These are phyloP conservation scores for Termitomyces titanicus DNA, from an alignment of 768 basidiomycete genomes.

Conservation along the genomic window DNA sequence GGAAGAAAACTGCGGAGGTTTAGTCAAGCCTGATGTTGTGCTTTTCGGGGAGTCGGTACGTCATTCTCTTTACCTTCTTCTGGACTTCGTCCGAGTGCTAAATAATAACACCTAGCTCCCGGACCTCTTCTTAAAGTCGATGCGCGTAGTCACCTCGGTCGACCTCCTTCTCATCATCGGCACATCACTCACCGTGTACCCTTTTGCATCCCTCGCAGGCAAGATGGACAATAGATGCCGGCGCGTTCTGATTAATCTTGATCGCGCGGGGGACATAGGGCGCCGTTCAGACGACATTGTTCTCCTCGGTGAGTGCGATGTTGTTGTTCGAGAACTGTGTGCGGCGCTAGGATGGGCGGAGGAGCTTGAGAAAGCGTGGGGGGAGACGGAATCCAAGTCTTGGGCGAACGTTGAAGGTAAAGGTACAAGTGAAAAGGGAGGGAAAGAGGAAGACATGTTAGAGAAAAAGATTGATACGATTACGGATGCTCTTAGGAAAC, in stretches of 20 bases:
- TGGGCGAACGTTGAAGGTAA: slow-evolving; percentile 18
- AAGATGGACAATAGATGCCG: slow-evolving; percentile 57
- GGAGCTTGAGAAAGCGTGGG: slow-evolving; percentile 56
- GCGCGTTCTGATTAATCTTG: slow-evolving; percentile 87
- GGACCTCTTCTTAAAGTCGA: slow-evolving; percentile 53
- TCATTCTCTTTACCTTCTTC: neutral
- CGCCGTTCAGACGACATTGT: slow-evolving; percentile 53
- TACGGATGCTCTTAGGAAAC: slow-evolving; percentile 27
- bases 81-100: neutral
- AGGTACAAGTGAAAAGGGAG: slow-evolving; percentile 17
- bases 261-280: slow-evolving; percentile 69
- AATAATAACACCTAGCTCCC: slow-evolving; percentile 56
- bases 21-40: slow-evolving; percentile 93
- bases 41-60: slow-evolving; percentile 84
- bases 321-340: slow-evolving; percentile 57
- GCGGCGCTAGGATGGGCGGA: slow-evolving; percentile 72
- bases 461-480: slow-evolving; percentile 31
- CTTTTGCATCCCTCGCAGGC: slow-evolving; percentile 77
- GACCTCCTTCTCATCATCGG: slow-evolving; percentile 91
- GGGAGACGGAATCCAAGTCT: slow-evolving; percentile 34
- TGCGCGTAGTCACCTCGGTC: slow-evolving; percentile 54
- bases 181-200: slow-evolving; percentile 83
- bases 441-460: slow-evolving; percentile 15
- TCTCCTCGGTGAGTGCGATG: slow-evolving; percentile 69
- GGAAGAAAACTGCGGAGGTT: slow-evolving; percentile 49